Percentiles rank a stretch among this genome's conserved stretches.
phyloP scores from a whole-genome alignment of 345 rosid genomes.

The thale cress (Arabidopsis thaliana) region DNA sequence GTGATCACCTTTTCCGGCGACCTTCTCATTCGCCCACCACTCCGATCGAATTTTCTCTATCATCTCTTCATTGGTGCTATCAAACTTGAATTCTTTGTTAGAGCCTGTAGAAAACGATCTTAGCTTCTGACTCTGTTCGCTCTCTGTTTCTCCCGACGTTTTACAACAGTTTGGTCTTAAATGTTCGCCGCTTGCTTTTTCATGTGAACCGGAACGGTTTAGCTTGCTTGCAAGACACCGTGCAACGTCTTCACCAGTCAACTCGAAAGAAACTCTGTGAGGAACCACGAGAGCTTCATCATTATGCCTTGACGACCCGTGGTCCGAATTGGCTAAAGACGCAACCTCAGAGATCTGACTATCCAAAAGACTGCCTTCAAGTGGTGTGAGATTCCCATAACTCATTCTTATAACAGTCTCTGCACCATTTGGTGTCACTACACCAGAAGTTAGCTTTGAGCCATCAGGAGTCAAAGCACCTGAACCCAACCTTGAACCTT shows the following conservation, averaged over 20 bases:
- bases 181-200: not conserved
- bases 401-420: conserved; percentile 41
- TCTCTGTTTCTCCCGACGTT: conserved; percentile 55
- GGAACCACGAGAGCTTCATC: conserved; percentile 35
- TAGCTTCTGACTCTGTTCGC: conserved; percentile 70
- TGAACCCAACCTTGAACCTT: conserved; percentile 79
- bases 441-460: conserved; percentile 16
- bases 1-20: conserved; percentile 56
- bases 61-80: conserved; percentile 60
- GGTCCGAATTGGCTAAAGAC: conserved; percentile 54
- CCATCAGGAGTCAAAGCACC: conserved; percentile 74
- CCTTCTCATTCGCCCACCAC: conserved; percentile 94
- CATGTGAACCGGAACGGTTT: conserved; percentile 40
- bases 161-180: conserved; percentile 26
- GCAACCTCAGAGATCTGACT: conserved; percentile 59
- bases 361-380: conserved; percentile 55
- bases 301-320: conserved; percentile 47
- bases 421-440: conserved; percentile 63
- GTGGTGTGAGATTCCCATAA: conserved; percentile 71
- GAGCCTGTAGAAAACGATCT: conserved; percentile 70
- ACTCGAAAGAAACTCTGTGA: conserved; percentile 90
- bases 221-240: conserved; percentile 69
- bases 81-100: conserved; percentile 85
- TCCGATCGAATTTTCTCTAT: conserved; percentile 63
- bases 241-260: conserved; percentile 95